Evolutionary conservation across 257 asterid genomes (phyloP).

Genomic region (Oldenlandia corymbosa): DNA sequence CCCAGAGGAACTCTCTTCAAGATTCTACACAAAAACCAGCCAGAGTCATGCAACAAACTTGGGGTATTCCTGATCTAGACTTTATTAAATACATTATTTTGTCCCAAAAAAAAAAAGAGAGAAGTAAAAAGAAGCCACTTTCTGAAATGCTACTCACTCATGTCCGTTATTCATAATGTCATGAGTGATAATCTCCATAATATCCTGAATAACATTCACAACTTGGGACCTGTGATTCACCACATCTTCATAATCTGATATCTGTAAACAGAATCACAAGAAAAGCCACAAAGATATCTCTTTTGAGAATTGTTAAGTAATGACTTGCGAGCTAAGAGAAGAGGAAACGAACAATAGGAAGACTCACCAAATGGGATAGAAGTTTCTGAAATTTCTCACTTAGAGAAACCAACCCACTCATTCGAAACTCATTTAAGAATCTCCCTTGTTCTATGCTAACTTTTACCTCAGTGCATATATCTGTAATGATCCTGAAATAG

Average conservation of each 20-base stretch:
- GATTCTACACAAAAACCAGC: conserved; percentile 41
- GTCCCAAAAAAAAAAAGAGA: conserved; percentile 17
- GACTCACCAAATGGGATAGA: conserved; percentile 59
- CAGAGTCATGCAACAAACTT: conserved; percentile 18
- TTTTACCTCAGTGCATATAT: conserved; percentile 60
- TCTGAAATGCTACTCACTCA: conserved; percentile 44
- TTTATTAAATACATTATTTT: conserved; percentile 1
- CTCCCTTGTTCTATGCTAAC: conserved; percentile 41
- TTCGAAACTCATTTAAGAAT: conserved; percentile 60
- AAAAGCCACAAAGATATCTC: neutral
- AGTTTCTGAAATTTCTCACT: conserved; percentile 76
- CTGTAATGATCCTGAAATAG: conserved; percentile 52
- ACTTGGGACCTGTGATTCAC: conserved; percentile 51
- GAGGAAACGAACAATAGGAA: conserved; percentile 7
- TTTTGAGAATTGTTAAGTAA: conserved; percentile 9
- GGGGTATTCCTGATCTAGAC: conserved; percentile 15
- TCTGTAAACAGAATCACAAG: conserved; percentile 30
- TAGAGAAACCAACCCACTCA: conserved; percentile 67
- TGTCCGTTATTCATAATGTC: conserved; percentile 77
- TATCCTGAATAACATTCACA: conserved; percentile 85
- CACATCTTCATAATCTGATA: conserved; percentile 42
- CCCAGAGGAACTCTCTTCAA: conserved; percentile 36
- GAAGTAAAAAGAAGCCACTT: conserved; percentile 8
- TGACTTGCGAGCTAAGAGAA: conserved; percentile 12
- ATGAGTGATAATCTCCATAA: conserved; percentile 74